These are phyloP conservation scores for Globisporangium mamillatum DNA, from an alignment of 352 stramenopile genomes.

Conservation along the genomic window DNA sequence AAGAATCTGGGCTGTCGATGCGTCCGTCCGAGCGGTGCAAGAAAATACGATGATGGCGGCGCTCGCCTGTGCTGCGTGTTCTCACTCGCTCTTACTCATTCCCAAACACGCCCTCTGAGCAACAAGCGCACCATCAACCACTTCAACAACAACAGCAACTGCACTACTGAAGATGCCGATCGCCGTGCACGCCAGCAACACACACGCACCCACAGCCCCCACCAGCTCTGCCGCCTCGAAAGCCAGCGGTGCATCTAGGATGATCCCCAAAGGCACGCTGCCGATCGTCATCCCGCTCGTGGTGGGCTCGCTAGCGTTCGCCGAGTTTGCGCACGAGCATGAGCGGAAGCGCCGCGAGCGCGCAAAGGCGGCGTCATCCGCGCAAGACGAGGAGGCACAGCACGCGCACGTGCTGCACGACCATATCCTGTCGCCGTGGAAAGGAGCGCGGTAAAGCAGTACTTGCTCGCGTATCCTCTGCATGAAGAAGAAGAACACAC, in stretches of 20 bases:
- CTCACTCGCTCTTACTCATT: background rate
- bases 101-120: constrained; percentile 9
- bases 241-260: background rate
- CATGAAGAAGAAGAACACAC: background rate
- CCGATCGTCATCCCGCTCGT: constrained; percentile 12
- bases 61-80: background rate
- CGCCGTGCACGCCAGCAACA: background rate
- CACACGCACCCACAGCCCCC: background rate
- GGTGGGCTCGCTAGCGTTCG: constrained; percentile 15
- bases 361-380: background rate
- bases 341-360: constrained; percentile 7
- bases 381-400: constrained; percentile 1
- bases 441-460: constrained; percentile 13
- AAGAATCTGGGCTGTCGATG: background rate
- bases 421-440: constrained; percentile 14
- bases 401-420: constrained; percentile 8
- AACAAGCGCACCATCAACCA: background rate
- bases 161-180: constrained; percentile 9
- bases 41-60: background rate
- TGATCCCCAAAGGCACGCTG: constrained; percentile 16
- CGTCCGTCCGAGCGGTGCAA: background rate
- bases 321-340: constrained; percentile 15
- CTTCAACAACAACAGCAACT: background rate
- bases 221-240: background rate
- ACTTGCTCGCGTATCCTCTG: background rate